Percentiles rank a stretch among this genome's conserved stretches.
phyloP scores from a whole-genome alignment of 129 eudicot species.

The Flaveria bidentis region DNA sequence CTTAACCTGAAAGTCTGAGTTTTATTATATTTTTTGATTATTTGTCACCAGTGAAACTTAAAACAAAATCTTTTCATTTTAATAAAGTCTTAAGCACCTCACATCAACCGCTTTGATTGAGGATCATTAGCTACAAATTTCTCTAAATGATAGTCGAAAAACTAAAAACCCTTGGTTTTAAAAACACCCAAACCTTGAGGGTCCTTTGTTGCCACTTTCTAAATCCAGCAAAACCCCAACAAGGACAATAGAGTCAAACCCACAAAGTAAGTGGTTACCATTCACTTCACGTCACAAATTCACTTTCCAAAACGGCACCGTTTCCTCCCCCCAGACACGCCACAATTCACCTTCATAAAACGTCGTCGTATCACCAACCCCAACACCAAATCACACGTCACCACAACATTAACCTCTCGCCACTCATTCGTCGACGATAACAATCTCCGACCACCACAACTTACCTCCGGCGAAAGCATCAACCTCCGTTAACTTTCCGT shows the following conservation, averaged over 20 bases:
- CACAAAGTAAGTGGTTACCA: conserved; percentile 29
- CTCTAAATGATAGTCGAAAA: too few species aligned
- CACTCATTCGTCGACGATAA: conserved; percentile 38
- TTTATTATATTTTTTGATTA: too few species aligned
- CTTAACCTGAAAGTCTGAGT: too few species aligned
- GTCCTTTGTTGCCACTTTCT: neutral
- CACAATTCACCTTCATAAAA: conserved; percentile 1
- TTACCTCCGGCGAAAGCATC: conserved; percentile 12
- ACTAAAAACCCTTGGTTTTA: neutral
- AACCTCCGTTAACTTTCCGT: neutral
- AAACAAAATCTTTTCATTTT: too few species aligned
- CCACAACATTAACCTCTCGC: conserved; percentile 35
- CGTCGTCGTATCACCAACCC: neutral
- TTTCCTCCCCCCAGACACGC: conserved; percentile 17
- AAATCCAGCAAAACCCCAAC: neutral
- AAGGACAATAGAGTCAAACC: conserved; percentile 32
- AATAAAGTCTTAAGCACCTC: too few species aligned
- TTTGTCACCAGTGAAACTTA: too few species aligned
- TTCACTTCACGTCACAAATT: conserved; percentile 29
- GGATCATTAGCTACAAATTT: too few species aligned
- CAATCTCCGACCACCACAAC: neutral
- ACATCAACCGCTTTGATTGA: too few species aligned
- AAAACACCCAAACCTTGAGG: conserved; percentile 13
- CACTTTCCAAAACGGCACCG: conserved; percentile 20
- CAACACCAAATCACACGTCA: conserved; percentile 24